A percentile compares a stretch with the other conserved stretches of the same genome.
Conservation (phyloP, 2,329 filamentous ascomycete species). For the Aspergillus sp. region DNA sequence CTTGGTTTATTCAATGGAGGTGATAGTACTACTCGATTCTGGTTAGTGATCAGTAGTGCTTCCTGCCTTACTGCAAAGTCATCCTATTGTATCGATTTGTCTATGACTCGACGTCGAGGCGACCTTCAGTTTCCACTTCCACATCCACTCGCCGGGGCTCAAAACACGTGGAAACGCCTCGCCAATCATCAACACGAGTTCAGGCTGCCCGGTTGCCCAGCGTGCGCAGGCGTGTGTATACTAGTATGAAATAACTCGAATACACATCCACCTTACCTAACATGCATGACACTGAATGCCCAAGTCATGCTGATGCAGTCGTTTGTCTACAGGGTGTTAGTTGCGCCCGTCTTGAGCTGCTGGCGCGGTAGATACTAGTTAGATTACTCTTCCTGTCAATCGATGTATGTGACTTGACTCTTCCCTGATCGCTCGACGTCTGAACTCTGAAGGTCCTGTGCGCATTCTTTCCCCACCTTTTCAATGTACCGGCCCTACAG, state of each 20-base stretch:
- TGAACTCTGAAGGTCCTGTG: background rate
- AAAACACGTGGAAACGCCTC: conserved; percentile 8
- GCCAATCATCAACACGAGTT: conserved; percentile 9
- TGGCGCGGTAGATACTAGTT: background rate
- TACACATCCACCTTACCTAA: background rate
- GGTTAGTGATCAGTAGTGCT: background rate
- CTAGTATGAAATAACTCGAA: no score
- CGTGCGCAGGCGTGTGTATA: background rate
- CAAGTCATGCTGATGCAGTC: background rate
- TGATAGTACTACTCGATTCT: background rate
- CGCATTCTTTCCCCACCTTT: conserved; percentile 8
- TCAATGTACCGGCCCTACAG: conserved; percentile 1
- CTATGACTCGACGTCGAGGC: background rate
- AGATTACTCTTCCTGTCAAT: background rate
- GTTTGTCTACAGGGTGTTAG: background rate
- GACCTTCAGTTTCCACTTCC: background rate
- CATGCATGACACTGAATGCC: background rate
- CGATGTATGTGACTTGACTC: background rate
- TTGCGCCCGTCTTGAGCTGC: background rate
- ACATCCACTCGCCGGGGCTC: background rate
- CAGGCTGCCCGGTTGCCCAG: conserved; percentile 4
- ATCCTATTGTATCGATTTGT: background rate
- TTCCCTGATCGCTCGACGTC: conserved; percentile 1
- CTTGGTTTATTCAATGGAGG: background rate
- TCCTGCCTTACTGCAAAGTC: background rate